These are phyloP conservation scores for Arctium minus DNA, from an alignment of 129 eudicot species.

Conservation along the genomic window DNA sequence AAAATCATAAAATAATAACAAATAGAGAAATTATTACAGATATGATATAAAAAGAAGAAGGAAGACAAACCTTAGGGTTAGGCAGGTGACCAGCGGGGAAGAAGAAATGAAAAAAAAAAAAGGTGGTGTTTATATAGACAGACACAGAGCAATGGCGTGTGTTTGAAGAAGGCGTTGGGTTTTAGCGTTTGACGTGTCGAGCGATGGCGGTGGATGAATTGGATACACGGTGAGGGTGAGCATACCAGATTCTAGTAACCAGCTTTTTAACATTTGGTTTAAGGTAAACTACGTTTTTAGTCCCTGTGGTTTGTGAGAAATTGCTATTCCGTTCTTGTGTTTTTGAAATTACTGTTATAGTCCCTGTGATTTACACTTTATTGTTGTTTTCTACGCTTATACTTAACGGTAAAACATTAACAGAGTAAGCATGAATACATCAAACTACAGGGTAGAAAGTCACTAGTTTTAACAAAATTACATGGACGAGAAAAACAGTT, in stretches of 20 bases:
- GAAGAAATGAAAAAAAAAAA: background rate
- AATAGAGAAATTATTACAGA: background rate
- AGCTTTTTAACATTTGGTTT: background rate
- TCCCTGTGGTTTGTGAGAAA: background rate
- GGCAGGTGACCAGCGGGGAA: background rate
- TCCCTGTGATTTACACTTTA: background rate
- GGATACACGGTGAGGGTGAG: background rate
- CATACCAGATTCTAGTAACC: background rate
- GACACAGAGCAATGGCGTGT: background rate
- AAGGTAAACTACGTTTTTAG: background rate
- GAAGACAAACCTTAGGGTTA: background rate
- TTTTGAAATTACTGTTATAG: background rate
- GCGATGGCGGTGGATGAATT: background rate
- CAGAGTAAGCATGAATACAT: background rate
- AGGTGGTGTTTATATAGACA: background rate
- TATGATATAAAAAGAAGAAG: background rate
- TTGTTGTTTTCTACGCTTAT: background rate
- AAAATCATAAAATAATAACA: background rate
- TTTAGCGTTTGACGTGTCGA: background rate
- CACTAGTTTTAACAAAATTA: background rate
- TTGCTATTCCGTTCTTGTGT: background rate
- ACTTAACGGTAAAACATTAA: background rate
- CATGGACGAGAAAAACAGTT: too few relatives aligned
- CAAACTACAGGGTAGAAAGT: background rate
- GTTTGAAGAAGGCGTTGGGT: background rate